Percentiles rank a stretch among this genome's conserved stretches.
phyloP scores from a whole-genome alignment of 345 rosid genomes.

The Linum usitatissimum region DNA sequence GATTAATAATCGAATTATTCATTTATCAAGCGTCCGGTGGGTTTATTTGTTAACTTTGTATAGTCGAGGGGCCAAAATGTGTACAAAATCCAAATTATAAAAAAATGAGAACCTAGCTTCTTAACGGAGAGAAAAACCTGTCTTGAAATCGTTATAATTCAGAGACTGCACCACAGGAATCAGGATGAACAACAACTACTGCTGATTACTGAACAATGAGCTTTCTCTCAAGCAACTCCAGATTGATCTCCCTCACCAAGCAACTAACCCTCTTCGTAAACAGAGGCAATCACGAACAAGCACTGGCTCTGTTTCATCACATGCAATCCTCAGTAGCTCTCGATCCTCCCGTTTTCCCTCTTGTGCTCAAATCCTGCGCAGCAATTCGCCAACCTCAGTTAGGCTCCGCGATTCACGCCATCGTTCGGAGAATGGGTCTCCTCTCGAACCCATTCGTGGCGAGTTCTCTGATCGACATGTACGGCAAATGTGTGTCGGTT shows the following conservation, averaged over 20 bases:
- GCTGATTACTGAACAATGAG: slow-evolving; percentile 14
- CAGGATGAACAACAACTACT: too few species aligned
- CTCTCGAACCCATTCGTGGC: slow-evolving; percentile 41
- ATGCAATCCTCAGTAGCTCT: slow-evolving; percentile 39
- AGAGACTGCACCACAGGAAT: too few species aligned
- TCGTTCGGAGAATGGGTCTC: slow-evolving; percentile 27
- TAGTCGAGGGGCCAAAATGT: too few species aligned
- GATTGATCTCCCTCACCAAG: slow-evolving; percentile 39
- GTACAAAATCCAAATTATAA: too few species aligned
- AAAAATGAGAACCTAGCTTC: too few species aligned
- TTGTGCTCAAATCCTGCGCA: slow-evolving; percentile 53
- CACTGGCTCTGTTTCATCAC: slow-evolving; percentile 39
- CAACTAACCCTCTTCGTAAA: slow-evolving; percentile 35
- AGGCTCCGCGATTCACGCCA: slow-evolving; percentile 36
- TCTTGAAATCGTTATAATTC: too few species aligned
- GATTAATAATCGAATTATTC: too few species aligned
- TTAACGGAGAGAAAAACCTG: too few species aligned
- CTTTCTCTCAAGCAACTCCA: slow-evolving; percentile 20
- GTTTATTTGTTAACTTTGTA: too few species aligned
- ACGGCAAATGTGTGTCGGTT: slow-evolving; percentile 43
- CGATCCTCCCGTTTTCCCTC: slow-evolving; percentile 49
- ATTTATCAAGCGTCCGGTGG: too few species aligned
- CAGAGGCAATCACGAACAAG: slow-evolving; percentile 38
- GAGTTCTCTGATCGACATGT: slow-evolving; percentile 36
- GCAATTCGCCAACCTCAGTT: slow-evolving; percentile 33